A percentile compares a stretch with the other conserved stretches of the same genome.
Evolutionary conservation across 2,329 filamentous ascomycete genomes (phyloP).

Genomic region (Paraphoma sp.): DNA sequence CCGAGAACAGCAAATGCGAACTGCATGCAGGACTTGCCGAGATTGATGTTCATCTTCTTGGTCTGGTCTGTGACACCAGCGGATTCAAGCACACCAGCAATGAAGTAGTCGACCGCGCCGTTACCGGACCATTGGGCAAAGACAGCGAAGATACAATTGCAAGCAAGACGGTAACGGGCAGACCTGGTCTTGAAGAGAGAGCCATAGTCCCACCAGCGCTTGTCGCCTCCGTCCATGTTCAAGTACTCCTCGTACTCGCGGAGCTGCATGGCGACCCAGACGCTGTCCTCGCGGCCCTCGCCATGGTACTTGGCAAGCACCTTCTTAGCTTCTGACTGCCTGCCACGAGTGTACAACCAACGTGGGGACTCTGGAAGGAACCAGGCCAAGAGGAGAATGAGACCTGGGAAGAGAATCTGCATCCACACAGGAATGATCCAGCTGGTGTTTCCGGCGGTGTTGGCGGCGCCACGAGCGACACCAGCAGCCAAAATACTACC

Average conservation of each 20-base stretch:
- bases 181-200: slow-evolving; percentile 58
- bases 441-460: slow-evolving; percentile 20
- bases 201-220: slow-evolving; percentile 65
- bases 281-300: slow-evolving; percentile 47
- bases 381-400: slow-evolving; percentile 56
- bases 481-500: slow-evolving; percentile 42
- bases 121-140: slow-evolving; percentile 56
- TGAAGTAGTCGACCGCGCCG: slow-evolving; percentile 40
- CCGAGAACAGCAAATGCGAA: slow-evolving; percentile 43
- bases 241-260: slow-evolving; percentile 56
- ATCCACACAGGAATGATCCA: slow-evolving; percentile 36
- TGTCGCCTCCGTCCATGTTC: slow-evolving; percentile 62
- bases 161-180: slow-evolving; percentile 57
- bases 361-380: slow-evolving; percentile 66
- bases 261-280: slow-evolving; percentile 39
- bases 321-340: slow-evolving; percentile 59
- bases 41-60: slow-evolving; percentile 47
- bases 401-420: slow-evolving; percentile 32
- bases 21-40: slow-evolving; percentile 43
- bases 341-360: slow-evolving; percentile 63
- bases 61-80: slow-evolving; percentile 43
- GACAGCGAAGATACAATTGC: slow-evolving; percentile 60
- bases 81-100: slow-evolving; percentile 42
- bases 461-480: slow-evolving; percentile 28
- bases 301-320: slow-evolving; percentile 65